Conservation (phyloP, 2,329 filamentous ascomycete genomes). For the Pseudogymnoascus sp. region DNA sequence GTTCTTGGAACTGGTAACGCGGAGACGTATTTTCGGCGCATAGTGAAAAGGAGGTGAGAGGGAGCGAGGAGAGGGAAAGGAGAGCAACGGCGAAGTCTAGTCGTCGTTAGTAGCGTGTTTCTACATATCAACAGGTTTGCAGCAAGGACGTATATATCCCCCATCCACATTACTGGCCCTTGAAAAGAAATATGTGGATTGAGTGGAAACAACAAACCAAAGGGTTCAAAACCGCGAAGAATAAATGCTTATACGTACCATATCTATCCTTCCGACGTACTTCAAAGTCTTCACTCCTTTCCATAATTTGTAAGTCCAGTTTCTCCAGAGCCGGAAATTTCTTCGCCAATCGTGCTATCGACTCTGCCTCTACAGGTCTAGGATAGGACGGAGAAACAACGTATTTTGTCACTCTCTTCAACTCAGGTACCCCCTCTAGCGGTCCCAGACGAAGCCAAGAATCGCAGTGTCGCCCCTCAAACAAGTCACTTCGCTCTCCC, state of each 20-base stretch:
- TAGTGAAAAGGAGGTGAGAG: neutral
- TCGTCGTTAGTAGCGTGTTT: neutral
- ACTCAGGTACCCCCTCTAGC: neutral
- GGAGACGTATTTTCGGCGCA: neutral
- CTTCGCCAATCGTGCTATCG: neutral
- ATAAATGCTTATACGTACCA: neutral
- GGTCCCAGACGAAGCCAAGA: slow-evolving; percentile 10
- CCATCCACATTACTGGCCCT: neutral
- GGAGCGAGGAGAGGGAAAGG: neutral
- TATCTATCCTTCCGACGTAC: neutral
- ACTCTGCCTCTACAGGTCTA: slow-evolving; percentile 1
- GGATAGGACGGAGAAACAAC: neutral
- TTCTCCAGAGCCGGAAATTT: neutral
- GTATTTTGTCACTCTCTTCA: slow-evolving; percentile 3
- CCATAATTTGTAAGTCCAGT: neutral
- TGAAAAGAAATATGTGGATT: neutral
- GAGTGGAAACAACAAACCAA: neutral
- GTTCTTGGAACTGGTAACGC: slow-evolving; percentile 2
- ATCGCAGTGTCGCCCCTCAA: slow-evolving; percentile 12
- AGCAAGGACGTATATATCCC: neutral
- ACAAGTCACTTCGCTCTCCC: slow-evolving; percentile 13
- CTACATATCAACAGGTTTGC: neutral
- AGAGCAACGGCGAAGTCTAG: neutral
- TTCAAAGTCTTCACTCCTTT: neutral
- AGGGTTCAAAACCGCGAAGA: neutral